Evolutionary conservation across 202 grass and related monocot genomes (phyloP).

Genomic region (Schoenoplectus tabernaemontani): DNA sequence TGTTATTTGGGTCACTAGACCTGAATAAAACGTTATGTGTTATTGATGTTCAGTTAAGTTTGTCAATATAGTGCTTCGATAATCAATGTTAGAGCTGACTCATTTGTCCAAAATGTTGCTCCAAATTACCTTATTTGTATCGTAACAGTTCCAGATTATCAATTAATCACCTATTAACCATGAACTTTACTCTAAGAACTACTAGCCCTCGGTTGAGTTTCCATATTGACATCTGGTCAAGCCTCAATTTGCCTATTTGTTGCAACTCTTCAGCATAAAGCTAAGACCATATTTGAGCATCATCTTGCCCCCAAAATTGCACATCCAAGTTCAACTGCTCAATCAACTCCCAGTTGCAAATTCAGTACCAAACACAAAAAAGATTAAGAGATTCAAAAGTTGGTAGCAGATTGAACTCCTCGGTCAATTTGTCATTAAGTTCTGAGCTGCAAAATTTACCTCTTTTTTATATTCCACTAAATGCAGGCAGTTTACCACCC

Average conservation of each 20-base stretch:
- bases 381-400: background rate
- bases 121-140: background rate
- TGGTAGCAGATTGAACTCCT: background rate
- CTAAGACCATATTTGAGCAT: background rate
- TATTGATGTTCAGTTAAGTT: background rate
- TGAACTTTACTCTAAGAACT: background rate
- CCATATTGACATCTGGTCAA: background rate
- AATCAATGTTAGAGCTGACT: too few species aligned
- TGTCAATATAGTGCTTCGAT: too few species aligned
- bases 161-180: background rate
- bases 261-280: background rate
- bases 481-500: conserved; percentile 84
- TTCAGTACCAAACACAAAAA: background rate
- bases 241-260: background rate
- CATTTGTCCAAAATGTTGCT: background rate
- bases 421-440: background rate
- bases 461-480: background rate
- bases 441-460: background rate
- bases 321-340: background rate
- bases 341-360: background rate
- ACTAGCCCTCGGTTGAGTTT: background rate
- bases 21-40: background rate
- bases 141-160: background rate
- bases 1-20: background rate
- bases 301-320: background rate